Base-by-base conservation (phyloP, 139 green algal species). In the Pleodorina starrii region DNA sequence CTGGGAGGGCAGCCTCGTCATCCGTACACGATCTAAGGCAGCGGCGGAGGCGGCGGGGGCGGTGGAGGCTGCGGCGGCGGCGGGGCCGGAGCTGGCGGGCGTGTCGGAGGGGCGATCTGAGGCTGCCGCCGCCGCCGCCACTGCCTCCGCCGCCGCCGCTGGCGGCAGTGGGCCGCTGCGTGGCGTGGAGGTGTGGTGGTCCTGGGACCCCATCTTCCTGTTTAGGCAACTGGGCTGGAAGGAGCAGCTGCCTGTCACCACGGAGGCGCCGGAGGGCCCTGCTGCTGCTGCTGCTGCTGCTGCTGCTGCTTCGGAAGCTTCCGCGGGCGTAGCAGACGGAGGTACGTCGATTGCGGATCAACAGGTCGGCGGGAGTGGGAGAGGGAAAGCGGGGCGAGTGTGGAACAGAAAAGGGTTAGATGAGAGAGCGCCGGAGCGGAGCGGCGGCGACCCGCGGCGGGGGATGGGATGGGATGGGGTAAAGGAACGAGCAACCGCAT, bases 121-220 rank as follows among this genome's bases (percentile, higher is more conserved):
- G n/a, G n/a, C n/a, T n/a, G n/a, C n/a, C n/a, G n/a, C n/a, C n/a
- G n/a, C n/a, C n/a, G n/a, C n/a, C n/a, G n/a, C n/a, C n/a, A n/a
- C n/a, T n/a, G n/a, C n/a, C n/a, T n/a, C n/a, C n/a, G n/a, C n/a
- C n/a, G n/a, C n/a, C n/a, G n/a, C n/a, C n/a, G n/a, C n/a, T n/a
- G n/a, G n/a, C n/a, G n/a, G n/a, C n/a, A n/a, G n/a, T n/a, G n/a
- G 42, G 36, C 36, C 43, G 12, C 36, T 84, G 76, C 25, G 19
- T 1, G 75, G 75, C 1, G 48, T 66, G 46, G 36, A 66, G 51
- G 50, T 69, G 35, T 59, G 83, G 83, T 88, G 83, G 83, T 81
- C 68, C 48, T 88, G 83, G 83, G 83, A 88, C 32, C 83, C 83
- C 35, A 54, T 81, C 36, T 81, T 88, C 35, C 48, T 88, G 46